Base-by-base conservation (phyloP, 2,329 filamentous ascomycete genomes). In the Plenodomus tracheiphilus region DNA sequence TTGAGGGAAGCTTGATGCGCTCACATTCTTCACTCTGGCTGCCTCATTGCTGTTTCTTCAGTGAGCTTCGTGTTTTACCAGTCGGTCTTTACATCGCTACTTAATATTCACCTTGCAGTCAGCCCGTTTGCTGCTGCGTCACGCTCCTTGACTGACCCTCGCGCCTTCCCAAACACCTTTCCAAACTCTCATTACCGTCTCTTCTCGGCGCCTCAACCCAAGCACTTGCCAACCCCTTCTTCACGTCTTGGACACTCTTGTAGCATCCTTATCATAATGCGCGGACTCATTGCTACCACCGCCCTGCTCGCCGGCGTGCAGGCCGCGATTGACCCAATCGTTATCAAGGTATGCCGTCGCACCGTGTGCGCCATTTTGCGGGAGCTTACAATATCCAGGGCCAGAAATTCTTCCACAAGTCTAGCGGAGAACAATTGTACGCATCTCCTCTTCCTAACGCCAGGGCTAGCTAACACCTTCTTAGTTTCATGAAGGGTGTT, bases 401-500 rank as follows among this genome's bases (percentile, higher is more conserved):
- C 62, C 83, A 83, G 70, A 92, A 94, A 76, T 93, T 97, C 81
- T 97, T 95, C 81, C 92, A 88, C 80, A 82, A 89, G 74, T 88
- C 86, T 73, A 88, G 87, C 73, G 86, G 86, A 64, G 87, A 85
- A 19, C 83, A 89, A 77, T 89, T 89, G 53, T 65, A 56, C 51
- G 64, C 39, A 47, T 39, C 11, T 34, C 36, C 22, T 10, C 17
- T 4, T 7, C 17, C 13, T 46, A 13, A 22, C 39, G 15, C 16
- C 39, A n/a, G 44, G 22, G 53, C 39, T 49, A 21, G 41, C 56
- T 62, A 61, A 62, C 58, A 49, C 39, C n/a, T 25, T 13, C 28
- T 16, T 39, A 83, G 81, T 77, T 95, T 85, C 81, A 90, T 97
- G 74, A 90, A 88, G 75, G 94, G 94, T 77, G 81, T 99, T 63